phyloP scores from a whole-genome alignment of 805 yeast species.

The Wickerhamomyces sydowiorum region DNA sequence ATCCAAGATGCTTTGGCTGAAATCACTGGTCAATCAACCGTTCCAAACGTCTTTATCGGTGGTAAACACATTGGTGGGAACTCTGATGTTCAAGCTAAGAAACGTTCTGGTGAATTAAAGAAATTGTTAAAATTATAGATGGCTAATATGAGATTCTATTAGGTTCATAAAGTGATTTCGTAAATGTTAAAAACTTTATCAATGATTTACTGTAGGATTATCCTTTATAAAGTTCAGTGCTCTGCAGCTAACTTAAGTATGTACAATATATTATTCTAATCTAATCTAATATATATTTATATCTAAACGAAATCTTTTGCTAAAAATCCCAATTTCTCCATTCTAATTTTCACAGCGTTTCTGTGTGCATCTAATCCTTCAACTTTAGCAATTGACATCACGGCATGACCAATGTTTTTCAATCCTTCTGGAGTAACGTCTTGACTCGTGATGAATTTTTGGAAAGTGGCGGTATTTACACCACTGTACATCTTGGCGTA shows the following conservation, averaged over 20 bases:
- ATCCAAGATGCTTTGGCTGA: constrained; percentile 74
- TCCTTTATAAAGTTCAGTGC: no score
- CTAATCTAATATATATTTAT: no score
- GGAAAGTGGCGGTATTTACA: constrained; percentile 93
- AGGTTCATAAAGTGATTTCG: no score
- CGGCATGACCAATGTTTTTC: constrained; percentile 88
- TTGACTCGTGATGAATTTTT: constrained; percentile 92
- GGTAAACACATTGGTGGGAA: constrained; percentile 96
- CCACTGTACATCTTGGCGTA: constrained; percentile 97
- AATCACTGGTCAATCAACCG: constrained; percentile 87
- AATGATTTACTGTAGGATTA: no score
- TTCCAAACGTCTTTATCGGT: constrained; percentile 85
- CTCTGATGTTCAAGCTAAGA: constrained; percentile 75
- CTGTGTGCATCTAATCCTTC: constrained; percentile 98
- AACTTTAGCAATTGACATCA: constrained; percentile 90
- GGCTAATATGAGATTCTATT: no score
- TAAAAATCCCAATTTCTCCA: constrained; percentile 69
- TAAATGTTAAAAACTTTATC: no score
- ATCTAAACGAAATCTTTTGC: constrained; percentile 25
- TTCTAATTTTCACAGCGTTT: constrained; percentile 91
- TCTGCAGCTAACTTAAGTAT: neutral
- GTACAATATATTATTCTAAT: neutral
- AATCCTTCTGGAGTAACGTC: constrained; percentile 83
- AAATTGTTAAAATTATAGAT: constrained; percentile 25
- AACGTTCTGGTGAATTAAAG: constrained; percentile 55